Percentiles rank a stretch among this genome's conserved stretches.
Evolutionary conservation across 2,329 filamentous ascomycete genomes (phyloP).

Genomic region (Epichloe coenophiala): DNA sequence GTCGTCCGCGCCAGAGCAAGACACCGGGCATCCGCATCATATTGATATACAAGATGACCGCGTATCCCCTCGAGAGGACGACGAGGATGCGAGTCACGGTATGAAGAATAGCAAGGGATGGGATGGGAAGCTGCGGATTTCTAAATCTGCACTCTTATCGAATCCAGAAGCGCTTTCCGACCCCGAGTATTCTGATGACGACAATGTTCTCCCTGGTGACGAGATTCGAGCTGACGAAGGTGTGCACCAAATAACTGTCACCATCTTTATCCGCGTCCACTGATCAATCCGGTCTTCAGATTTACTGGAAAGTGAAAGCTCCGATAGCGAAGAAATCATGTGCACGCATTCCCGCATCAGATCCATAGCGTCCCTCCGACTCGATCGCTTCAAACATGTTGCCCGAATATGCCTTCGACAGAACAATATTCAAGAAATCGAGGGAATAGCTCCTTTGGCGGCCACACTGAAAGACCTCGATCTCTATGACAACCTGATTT

Average conservation of each 20-base stretch:
- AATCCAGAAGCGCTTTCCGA: constrained; percentile 79
- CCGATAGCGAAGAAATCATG: constrained; percentile 64
- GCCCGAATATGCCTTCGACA: constrained; percentile 79
- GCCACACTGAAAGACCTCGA: constrained; percentile 70
- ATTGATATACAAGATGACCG: constrained; percentile 36
- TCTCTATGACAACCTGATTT: constrained; percentile 91
- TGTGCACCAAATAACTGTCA: constrained; percentile 19
- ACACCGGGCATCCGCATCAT: constrained; percentile 26
- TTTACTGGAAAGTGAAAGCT: constrained; percentile 46
- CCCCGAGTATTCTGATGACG: constrained; percentile 67
- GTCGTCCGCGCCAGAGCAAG: constrained; percentile 22
- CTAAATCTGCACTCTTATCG: constrained; percentile 44
- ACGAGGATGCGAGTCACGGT: constrained; percentile 31
- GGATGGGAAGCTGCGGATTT: constrained; percentile 72
- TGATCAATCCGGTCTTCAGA: constrained; percentile 27
- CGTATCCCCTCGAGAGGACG: constrained; percentile 20
- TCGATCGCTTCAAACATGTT: constrained; percentile 71
- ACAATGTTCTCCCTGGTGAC: constrained; percentile 55
- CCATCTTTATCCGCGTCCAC: background rate
- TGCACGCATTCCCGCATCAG: constrained; percentile 76
- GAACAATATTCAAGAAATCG: constrained; percentile 72
- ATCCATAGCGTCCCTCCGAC: constrained; percentile 62
- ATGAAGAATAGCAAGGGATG: constrained; percentile 55
- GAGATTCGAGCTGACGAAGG: constrained; percentile 73
- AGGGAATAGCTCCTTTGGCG: constrained; percentile 55